Conservation (phyloP, 2,329 filamentous ascomycete genomes). For the Pseudocercospora macadamiae region DNA sequence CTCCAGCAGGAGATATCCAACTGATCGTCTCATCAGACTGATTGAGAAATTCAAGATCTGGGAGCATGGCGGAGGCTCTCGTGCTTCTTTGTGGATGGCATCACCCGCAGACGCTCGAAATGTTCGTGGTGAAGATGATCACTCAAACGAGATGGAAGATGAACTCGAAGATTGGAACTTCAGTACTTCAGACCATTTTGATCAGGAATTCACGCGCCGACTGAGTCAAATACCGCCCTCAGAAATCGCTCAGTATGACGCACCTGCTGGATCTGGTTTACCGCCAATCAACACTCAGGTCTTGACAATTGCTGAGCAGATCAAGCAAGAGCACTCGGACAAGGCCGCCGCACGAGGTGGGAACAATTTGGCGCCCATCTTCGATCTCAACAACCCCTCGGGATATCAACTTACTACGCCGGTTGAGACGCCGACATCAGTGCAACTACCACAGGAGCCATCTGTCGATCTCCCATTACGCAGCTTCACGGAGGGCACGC, state of each 20-base stretch:
- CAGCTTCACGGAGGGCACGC: constrained; percentile 45
- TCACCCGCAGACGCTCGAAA: constrained; percentile 44
- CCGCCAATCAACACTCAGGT: constrained; percentile 24
- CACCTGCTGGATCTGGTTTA: constrained; percentile 24
- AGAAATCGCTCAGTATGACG: constrained; percentile 29
- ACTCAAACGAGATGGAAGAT: constrained; percentile 41
- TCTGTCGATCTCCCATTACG: constrained; percentile 59
- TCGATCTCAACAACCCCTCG: constrained; percentile 54
- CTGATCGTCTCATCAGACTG: constrained; percentile 64
- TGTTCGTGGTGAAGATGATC: constrained; percentile 34
- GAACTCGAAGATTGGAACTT: constrained; percentile 63
- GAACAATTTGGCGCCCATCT: constrained; percentile 60
- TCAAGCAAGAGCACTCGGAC: constrained; percentile 58
- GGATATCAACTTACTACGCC: constrained; percentile 58
- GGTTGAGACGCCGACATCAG: constrained; percentile 36
- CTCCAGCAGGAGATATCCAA: constrained; percentile 66
- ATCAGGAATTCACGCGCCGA: constrained; percentile 44
- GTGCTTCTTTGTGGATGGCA: constrained; percentile 65
- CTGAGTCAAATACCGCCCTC: constrained; percentile 37
- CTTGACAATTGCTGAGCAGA: constrained; percentile 32
- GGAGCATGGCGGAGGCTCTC: constrained; percentile 73
- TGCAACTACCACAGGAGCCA: constrained; percentile 13
- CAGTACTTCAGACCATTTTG: constrained; percentile 65
- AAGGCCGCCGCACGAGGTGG: constrained; percentile 61
- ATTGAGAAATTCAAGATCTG: constrained; percentile 74